Percentiles rank a stretch among this genome's conserved stretches.
Evolutionary conservation across 2,329 filamentous ascomycete species (phyloP).

Genomic region (Pseudonectria foliicola): DNA sequence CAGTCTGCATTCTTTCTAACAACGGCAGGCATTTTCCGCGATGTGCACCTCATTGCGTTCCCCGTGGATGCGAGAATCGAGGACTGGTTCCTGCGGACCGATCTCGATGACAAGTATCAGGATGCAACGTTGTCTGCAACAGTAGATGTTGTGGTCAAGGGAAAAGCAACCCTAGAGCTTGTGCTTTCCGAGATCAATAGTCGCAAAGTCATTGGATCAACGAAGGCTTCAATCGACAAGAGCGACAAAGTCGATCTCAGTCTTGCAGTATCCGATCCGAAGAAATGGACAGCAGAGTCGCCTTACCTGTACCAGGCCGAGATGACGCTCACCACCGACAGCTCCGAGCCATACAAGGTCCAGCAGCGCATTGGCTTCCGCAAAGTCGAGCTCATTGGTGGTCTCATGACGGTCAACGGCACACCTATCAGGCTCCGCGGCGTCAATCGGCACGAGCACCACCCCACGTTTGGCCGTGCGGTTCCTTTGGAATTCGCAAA

Average conservation of each 20-base stretch:
- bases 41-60: constrained; percentile 55
- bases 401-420: constrained; percentile 57
- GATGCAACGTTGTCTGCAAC: constrained; percentile 43
- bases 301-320: constrained; percentile 52
- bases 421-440: constrained; percentile 53
- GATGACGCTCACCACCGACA: constrained; percentile 29
- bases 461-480: constrained; percentile 54
- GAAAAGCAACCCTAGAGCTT: constrained; percentile 32
- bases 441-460: constrained; percentile 65
- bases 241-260: constrained; percentile 31
- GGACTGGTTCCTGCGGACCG: constrained; percentile 49
- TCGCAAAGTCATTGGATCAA: constrained; percentile 23
- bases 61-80: constrained; percentile 45
- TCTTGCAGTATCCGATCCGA: constrained; percentile 43
- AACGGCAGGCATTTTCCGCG: constrained; percentile 52
- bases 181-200: constrained; percentile 36
- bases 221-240: constrained; percentile 18
- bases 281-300: constrained; percentile 62
- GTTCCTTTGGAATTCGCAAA: constrained; percentile 57
- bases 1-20: not conserved
- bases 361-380: constrained; percentile 56
- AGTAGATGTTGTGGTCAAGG: constrained; percentile 33
- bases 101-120: constrained; percentile 44
- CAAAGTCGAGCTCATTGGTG: constrained; percentile 53
- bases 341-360: constrained; percentile 30